A percentile compares a stretch with the other conserved stretches of the same genome.
Conservation (phyloP, 2,329 filamentous ascomycete genomes). For the Aspergillus fumigatiaffinis region DNA sequence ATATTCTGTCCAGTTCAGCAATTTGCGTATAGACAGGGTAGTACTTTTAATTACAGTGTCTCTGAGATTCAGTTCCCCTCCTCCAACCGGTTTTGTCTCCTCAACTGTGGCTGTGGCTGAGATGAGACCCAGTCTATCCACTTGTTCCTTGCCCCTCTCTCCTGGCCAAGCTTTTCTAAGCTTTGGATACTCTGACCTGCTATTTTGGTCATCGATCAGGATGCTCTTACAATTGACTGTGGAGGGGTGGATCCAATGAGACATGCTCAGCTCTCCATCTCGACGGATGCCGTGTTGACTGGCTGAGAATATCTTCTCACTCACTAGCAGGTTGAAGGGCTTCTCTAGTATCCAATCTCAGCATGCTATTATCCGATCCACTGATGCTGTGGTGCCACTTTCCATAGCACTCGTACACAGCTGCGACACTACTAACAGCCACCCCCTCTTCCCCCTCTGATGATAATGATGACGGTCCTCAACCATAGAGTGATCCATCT, state of each 20-base stretch:
- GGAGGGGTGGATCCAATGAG: background rate
- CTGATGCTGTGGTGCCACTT: background rate
- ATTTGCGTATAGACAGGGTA: too few species aligned
- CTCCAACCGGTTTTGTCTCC: background rate
- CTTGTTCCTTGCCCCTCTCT: background rate
- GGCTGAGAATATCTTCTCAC: background rate
- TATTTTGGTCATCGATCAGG: background rate
- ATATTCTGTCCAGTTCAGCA: too few species aligned
- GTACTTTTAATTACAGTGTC: too few species aligned
- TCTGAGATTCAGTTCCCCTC: background rate
- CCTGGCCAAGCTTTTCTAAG: constrained; percentile 20
- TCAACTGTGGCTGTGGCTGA: background rate
- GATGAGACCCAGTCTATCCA: background rate
- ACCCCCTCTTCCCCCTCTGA: background rate
- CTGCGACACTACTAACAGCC: background rate
- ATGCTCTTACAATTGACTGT: background rate
- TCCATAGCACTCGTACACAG: too few species aligned
- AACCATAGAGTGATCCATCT: too few species aligned
- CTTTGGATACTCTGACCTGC: constrained; percentile 9
- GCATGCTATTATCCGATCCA: background rate
- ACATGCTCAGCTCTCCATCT: background rate
- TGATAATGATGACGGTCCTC: too few species aligned
- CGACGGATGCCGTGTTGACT: background rate
- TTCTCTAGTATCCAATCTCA: background rate
- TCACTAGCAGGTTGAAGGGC: background rate